phyloP scores from a whole-genome alignment of 352 stramenopile genomes.

The Elongisporangium undulatum region DNA sequence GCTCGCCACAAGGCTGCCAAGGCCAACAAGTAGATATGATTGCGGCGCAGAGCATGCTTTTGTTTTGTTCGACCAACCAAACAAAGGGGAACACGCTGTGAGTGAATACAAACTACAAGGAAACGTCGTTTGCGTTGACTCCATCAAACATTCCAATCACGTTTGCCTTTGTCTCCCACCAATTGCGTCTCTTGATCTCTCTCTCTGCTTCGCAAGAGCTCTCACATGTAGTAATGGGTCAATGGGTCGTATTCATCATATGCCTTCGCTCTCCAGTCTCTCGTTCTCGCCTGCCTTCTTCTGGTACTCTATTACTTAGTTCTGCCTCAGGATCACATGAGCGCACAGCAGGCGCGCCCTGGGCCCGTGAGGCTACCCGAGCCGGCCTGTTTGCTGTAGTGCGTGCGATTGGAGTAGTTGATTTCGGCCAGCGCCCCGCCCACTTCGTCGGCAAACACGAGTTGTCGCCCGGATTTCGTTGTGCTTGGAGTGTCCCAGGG shows the following conservation, averaged over 20 bases:
- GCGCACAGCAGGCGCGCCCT: slow-evolving; percentile 33
- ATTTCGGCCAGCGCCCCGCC: slow-evolving; percentile 53
- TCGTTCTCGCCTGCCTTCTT: neutral
- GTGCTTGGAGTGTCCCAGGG: slow-evolving; percentile 1
- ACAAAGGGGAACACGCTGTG: neutral
- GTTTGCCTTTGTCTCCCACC: neutral
- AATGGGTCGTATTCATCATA: neutral
- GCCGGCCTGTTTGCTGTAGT: slow-evolving; percentile 75
- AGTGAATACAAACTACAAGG: neutral
- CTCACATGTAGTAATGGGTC: too few species aligned
- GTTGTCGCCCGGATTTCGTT: slow-evolving; percentile 28
- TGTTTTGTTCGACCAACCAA: neutral
- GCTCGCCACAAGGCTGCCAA: slow-evolving; percentile 99
- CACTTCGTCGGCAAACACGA: slow-evolving; percentile 67
- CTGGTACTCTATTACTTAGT: neutral
- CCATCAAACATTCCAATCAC: neutral
- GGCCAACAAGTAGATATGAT: slow-evolving; percentile 89
- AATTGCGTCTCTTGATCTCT: neutral
- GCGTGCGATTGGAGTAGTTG: slow-evolving; percentile 66
- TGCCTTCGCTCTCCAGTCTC: neutral
- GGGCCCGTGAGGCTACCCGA: slow-evolving; percentile 21
- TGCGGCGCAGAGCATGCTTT: neutral
- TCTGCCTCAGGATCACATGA: slow-evolving; percentile 21
- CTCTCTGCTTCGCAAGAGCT: neutral
- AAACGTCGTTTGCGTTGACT: neutral